Conservation (phyloP, 331 rosid species). For the Acacia concinna region DNA sequence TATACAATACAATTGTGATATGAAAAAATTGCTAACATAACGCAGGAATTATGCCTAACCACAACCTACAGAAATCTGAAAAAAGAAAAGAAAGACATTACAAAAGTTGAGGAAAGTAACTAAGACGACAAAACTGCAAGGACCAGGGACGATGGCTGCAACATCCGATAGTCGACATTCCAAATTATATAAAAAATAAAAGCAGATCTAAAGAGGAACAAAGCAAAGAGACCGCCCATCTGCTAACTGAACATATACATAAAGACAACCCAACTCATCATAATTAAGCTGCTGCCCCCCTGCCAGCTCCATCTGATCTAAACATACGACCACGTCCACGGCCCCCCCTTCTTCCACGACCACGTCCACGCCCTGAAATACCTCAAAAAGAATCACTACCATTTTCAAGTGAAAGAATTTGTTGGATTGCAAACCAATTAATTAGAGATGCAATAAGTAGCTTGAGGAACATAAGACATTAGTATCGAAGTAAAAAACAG, state of each 20-base stretch:
- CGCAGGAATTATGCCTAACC: conserved; percentile 23
- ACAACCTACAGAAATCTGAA: conserved; percentile 34
- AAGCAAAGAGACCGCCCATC: conserved; percentile 48
- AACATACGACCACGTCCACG: conserved; percentile 51
- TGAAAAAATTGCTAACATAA: conserved; percentile 14
- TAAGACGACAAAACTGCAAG: conserved; percentile 55
- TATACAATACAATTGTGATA: conserved; percentile 24
- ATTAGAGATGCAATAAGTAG: neutral
- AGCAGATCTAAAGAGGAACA: conserved; percentile 39
- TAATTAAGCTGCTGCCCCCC: conserved; percentile 59
- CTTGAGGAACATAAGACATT: neutral
- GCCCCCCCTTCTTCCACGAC: conserved; percentile 57
- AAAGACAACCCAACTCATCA: conserved; percentile 26
- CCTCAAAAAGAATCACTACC: conserved; percentile 14
- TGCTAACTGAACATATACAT: conserved; percentile 42
- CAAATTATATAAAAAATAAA: conserved; percentile 29
- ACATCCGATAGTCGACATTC: conserved; percentile 31
- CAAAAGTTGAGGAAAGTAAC: conserved; percentile 30
- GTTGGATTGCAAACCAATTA: neutral
- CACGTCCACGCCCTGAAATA: conserved; percentile 66
- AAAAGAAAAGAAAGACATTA: conserved; percentile 30
- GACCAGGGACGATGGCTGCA: conserved; percentile 44
- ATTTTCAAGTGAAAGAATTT: neutral
- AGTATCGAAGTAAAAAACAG: neutral
- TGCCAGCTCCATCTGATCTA: conserved; percentile 44